Conservation (phyloP, 768 basidiomycete species). For the Phaffia tasmanica region DNA sequence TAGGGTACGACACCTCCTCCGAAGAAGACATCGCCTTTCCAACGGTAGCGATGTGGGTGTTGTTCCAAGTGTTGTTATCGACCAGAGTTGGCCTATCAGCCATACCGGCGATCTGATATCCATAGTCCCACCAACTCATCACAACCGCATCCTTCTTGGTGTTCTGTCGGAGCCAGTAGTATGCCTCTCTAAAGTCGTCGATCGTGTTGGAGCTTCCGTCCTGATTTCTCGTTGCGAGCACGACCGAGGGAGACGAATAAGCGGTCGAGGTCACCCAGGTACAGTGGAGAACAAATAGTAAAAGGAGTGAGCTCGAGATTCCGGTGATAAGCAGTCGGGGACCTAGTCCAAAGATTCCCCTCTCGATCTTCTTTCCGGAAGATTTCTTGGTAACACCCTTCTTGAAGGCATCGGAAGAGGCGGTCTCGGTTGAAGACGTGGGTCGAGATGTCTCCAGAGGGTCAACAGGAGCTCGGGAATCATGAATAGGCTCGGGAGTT, state of each 20-base stretch:
- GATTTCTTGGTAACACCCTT: constrained; percentile 41
- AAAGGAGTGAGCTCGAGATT: constrained; percentile 64
- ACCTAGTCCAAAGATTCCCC: constrained; percentile 74
- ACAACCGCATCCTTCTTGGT: constrained; percentile 83
- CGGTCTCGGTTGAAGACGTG: constrained; percentile 33
- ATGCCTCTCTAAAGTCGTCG: constrained; percentile 98
- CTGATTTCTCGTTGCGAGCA: constrained; percentile 61
- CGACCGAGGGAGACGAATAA: constrained; percentile 96
- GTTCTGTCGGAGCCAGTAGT: constrained; percentile 96
- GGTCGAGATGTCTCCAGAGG: constrained; percentile 33
- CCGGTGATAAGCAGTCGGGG: constrained; percentile 62
- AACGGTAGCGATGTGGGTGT: constrained; percentile 97
- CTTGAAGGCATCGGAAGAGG: constrained; percentile 33
- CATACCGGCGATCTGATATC: constrained; percentile 99
- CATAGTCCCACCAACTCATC: constrained; percentile 99
- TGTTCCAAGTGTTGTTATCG: constrained; percentile 99
- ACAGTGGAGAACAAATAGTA: constrained; percentile 89
- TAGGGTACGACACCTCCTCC: constrained; percentile 94
- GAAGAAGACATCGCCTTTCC: constrained; percentile 93
- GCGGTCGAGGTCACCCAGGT: constrained; percentile 91
- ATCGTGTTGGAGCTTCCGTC: constrained; percentile 92
- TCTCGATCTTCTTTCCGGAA: constrained; percentile 24
- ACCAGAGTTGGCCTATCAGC: constrained; percentile 78
- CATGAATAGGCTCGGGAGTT: constrained; percentile 46
- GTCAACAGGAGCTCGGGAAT: constrained; percentile 34